Evolutionary conservation across 106 monocot genomes (phyloP).

Genomic region (Xerophyta viscosa): DNA sequence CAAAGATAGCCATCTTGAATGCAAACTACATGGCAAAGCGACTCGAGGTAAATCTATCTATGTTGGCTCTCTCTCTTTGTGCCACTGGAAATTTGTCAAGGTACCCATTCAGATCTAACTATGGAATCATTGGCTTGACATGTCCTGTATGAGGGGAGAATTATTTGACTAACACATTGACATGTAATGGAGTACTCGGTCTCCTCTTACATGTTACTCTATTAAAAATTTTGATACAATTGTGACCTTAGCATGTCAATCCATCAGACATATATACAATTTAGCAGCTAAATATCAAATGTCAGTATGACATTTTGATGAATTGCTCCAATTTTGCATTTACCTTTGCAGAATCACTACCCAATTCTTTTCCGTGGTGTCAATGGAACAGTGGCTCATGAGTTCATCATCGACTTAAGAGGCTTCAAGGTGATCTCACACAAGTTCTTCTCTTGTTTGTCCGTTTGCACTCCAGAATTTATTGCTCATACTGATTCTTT

Average conservation of each 20-base stretch:
- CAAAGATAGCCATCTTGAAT: slow-evolving; percentile 93
- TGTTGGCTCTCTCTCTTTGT: background rate
- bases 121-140: too few species aligned
- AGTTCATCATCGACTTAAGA: slow-evolving; percentile 93
- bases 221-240: too few species aligned
- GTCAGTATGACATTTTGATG: too few species aligned
- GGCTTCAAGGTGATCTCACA: slow-evolving; percentile 68
- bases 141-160: too few species aligned
- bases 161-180: too few species aligned
- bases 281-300: too few species aligned
- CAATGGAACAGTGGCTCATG: slow-evolving; percentile 96
- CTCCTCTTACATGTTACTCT: too few species aligned
- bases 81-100: too few species aligned
- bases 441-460: background rate
- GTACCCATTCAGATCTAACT: too few species aligned
- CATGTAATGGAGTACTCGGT: too few species aligned
- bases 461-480: background rate
- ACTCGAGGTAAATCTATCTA: slow-evolving; percentile 58
- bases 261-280: too few species aligned
- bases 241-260: too few species aligned
- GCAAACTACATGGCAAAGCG: slow-evolving; percentile 99
- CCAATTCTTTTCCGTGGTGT: slow-evolving; percentile 97
- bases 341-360: slow-evolving; percentile 69
- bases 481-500: background rate
- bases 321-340: background rate